Evolutionary conservation across 2,329 filamentous ascomycete genomes (phyloP), one percentile per base, ranked within the genome.

Genomic region (Stemphylium vesicarium): DNA sequence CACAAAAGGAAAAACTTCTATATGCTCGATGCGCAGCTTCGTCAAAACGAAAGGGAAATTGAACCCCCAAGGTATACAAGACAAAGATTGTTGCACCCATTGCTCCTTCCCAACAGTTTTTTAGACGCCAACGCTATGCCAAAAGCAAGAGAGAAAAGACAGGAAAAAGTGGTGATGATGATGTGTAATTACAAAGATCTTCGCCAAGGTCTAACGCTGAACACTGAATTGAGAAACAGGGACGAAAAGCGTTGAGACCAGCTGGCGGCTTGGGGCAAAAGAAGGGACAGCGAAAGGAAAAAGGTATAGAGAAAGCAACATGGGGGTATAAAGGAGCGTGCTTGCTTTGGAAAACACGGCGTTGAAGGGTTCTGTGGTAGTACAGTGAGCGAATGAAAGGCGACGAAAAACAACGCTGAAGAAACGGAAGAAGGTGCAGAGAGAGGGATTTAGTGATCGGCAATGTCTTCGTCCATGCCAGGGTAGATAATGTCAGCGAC

Each of bases 391-490:
- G 59, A 59, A 49, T 50, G 41, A 33, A 51, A 50, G 4, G 38
- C 5, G 29, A 49, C 40, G 16, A 31, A 38, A 49, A 44, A 20
- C 29, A 35, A 38, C 31, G 32, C 15, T 45, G 24, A 31, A 16
- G 12, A 18, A 10, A 36, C 32, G 22, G 11, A 53, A 35, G 8
- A 31, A 20, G 48, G 10, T 18, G 33, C 15, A 33, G 13, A 29
- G 5, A 26, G 18, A 33, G 15, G 16, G 37, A 32, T 54, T 33
- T 65, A 69, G 40, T 72, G 72, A 42, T 73, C 72, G 40, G 76
- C 75, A 31, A 77, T 76, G 61, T 87, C 84, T 66, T 87, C 84
- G 53, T 87, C 84, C 60, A 81, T 83, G 7, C 83, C 84, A 3
- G 82, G 82, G 59, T 80, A 85, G 62, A 86, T 77, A 50, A 88